Evolutionary conservation across 495 filamentous ascomycete species (phyloP), one percentile per base, ranked within the genome.

Genomic region (Sporormia fimetaria): DNA sequence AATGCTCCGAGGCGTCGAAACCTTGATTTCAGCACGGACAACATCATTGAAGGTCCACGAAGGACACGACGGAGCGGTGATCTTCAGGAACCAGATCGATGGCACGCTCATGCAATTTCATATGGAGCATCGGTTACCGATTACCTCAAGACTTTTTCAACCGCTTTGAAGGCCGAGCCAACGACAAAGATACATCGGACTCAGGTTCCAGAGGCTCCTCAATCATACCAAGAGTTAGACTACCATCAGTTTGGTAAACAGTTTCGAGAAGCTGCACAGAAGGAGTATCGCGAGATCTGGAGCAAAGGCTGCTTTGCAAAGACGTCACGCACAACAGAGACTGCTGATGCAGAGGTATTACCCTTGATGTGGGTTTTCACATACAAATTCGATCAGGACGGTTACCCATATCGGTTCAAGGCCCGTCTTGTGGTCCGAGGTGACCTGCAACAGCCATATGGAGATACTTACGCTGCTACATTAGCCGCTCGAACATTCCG

Each of bases 361-460:
- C 10, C n/a, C 30, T 33, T 6, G 10, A 33, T 33, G 30, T 33
- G 30, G 30, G 30, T 33, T 4, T 40, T 30, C 15, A 40, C 37
- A 4, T 40, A 40, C 27, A 40, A 40, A 18, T 18, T 40, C 12
- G 20, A 40, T 21, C 8, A 40, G 26, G 16, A 40, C 11, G 29
- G 53, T 14, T 45, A 36, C 15, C 42, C 60, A 4, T 22, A 29
- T n/a, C 60, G 59, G 41, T 49, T 38, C 15, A 62, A 62, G 37
- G 55, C 58, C 21, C 6, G 58, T 10, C 30, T 62, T 6, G 56
- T 42, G 25, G 55, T 58, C 3, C 39, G 51, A 40, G 53, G 58
- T 17, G 54, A 62, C 39, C 40, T 57, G 8, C 27, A 40, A 11
- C 6, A 7, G 6, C 30, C n/a, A n/a, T n/a, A n/a, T n/a, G n/a